Evolutionary conservation across 257 asterid genomes (phyloP).

Genomic region (Mitragyna speciosa): DNA sequence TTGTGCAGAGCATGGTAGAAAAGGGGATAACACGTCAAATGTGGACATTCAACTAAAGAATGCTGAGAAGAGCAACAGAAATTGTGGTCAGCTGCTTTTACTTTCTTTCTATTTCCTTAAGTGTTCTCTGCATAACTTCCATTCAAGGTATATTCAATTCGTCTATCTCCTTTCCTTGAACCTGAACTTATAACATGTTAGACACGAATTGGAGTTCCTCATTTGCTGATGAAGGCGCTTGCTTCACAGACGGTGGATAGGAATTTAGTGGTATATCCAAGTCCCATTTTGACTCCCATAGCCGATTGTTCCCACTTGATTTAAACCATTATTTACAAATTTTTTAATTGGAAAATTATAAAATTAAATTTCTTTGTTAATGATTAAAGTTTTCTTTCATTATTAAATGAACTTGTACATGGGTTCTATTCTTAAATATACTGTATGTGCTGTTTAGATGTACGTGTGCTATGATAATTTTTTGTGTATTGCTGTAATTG

Average conservation of each 20-base stretch:
- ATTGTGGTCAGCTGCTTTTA: background rate
- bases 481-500: background rate
- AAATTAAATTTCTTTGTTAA: background rate
- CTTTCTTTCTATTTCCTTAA: background rate
- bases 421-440: background rate
- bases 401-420: background rate
- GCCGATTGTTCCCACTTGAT: background rate
- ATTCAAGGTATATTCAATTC: background rate
- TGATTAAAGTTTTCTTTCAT: background rate
- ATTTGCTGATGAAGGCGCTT: background rate
- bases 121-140: background rate
- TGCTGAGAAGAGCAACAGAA: background rate
- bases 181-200: conserved; percentile 2
- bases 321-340: too few species aligned
- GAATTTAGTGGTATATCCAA: background rate
- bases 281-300: background rate
- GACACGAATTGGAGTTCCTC: conserved; percentile 3
- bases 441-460: background rate
- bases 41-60: background rate
- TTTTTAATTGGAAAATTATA: too few species aligned
- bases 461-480: too few species aligned
- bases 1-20: background rate
- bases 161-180: background rate
- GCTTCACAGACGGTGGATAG: background rate
- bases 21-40: background rate